Evolutionary conservation across 2,329 filamentous ascomycete species (phyloP).

Genomic region (Diaporthe sp.): DNA sequence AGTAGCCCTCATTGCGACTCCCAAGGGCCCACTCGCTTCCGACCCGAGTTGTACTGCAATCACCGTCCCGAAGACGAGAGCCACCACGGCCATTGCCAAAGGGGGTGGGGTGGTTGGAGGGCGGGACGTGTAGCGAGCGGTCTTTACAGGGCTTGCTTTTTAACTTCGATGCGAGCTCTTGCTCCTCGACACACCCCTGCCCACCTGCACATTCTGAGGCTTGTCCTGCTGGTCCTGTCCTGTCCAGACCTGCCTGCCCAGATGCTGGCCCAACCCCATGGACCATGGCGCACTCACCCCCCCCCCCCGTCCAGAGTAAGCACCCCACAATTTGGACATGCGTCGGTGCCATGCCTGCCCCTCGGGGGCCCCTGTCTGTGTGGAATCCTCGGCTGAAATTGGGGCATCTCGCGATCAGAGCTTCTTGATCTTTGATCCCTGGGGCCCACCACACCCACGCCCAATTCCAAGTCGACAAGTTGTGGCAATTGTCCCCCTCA

Average conservation of each 20-base stretch:
- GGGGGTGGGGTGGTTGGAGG: not conserved
- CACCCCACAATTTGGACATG: conserved; percentile 36
- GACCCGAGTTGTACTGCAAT: conserved; percentile 28
- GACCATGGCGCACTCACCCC: not conserved
- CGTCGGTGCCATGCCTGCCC: conserved; percentile 20
- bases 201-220: conserved; percentile 11
- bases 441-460: conserved; percentile 11
- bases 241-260: conserved; percentile 2
- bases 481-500: not conserved
- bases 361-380: conserved; percentile 12
- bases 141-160: conserved; percentile 12
- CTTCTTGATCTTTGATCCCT: conserved; percentile 27
- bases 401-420: conserved; percentile 35
- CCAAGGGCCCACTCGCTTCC: conserved; percentile 22
- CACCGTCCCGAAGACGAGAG: conserved; percentile 21
- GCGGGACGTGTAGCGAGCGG: not conserved
- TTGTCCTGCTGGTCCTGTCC: conserved; percentile 3
- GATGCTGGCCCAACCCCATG: conserved; percentile 9
- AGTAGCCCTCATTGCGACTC: conserved; percentile 25
- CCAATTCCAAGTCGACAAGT: not conserved
- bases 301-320: not conserved
- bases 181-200: conserved; percentile 24
- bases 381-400: conserved; percentile 34
- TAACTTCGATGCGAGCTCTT: conserved; percentile 18
- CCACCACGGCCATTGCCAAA: not conserved